Percentiles rank a stretch among this genome's conserved stretches.
Evolutionary conservation across 2,329 filamentous ascomycete species (phyloP).

Genomic region (Neonectria sp.): DNA sequence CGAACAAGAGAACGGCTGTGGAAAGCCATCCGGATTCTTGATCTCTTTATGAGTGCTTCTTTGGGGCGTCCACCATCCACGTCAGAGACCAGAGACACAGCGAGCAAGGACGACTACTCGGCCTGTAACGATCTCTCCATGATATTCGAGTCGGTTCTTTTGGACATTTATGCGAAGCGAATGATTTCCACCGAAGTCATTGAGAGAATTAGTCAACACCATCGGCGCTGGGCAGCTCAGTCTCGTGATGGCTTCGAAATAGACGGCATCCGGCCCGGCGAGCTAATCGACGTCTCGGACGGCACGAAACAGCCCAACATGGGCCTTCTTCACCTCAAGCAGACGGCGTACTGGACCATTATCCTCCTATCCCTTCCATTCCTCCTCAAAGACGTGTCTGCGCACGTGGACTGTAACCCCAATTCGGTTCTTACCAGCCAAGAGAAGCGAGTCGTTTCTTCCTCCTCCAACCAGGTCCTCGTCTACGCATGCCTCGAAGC

Average conservation of each 20-base stretch:
- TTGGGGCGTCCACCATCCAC: slow-evolving; percentile 53
- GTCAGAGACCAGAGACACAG: slow-evolving; percentile 47
- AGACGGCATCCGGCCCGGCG: slow-evolving; percentile 42
- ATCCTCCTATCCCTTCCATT: slow-evolving; percentile 56
- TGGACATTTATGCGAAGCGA: slow-evolving; percentile 53
- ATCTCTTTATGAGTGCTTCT: slow-evolving; percentile 53
- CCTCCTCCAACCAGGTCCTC: slow-evolving; percentile 45
- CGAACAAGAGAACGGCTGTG: slow-evolving; percentile 50
- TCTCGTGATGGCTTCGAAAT: slow-evolving; percentile 34
- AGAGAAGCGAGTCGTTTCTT: slow-evolving; percentile 21
- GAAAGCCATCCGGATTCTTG: slow-evolving; percentile 52
- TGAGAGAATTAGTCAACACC: slow-evolving; percentile 45
- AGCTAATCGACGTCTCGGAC: slow-evolving; percentile 29
- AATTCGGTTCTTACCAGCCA: slow-evolving; percentile 32
- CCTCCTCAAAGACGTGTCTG: slow-evolving; percentile 49
- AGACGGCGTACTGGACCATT: slow-evolving; percentile 57
- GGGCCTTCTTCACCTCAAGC: slow-evolving; percentile 51
- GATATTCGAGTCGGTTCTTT: slow-evolving; percentile 56
- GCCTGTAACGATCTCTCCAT: slow-evolving; percentile 52
- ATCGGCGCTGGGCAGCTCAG: slow-evolving; percentile 43
- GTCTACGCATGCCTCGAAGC: slow-evolving; percentile 54
- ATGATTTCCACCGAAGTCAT: slow-evolving; percentile 48
- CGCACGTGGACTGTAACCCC: slow-evolving; percentile 40
- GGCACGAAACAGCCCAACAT: slow-evolving; percentile 45
- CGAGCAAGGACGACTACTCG: slow-evolving; percentile 42